Conservation (phyloP, 305 asterid genomes). For the Ilex paraguariensis region DNA sequence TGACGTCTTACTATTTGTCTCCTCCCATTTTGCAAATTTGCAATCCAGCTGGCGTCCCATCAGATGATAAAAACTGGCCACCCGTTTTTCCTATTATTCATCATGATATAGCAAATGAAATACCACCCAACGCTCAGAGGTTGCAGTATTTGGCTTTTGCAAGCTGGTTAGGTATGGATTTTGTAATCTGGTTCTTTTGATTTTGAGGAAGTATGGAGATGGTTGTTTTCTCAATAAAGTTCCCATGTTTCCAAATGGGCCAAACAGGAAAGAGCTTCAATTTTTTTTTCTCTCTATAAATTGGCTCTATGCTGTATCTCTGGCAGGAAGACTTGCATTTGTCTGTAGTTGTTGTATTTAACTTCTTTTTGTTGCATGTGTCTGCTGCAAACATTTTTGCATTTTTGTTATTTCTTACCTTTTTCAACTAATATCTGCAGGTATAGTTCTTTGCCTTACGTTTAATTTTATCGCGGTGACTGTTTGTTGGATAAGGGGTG, state of each 20-base stretch:
- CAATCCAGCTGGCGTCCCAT: conserved; percentile 69
- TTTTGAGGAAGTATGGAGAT: not conserved
- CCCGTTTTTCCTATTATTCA: conserved; percentile 93
- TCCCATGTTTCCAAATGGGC: not conserved
- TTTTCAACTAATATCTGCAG: conserved; percentile 28
- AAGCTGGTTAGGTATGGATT: conserved; percentile 68
- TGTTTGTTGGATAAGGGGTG: conserved; percentile 89
- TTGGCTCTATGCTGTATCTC: too few species aligned
- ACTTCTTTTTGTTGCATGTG: not conserved
- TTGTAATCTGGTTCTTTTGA: conserved; percentile 1
- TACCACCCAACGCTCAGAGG: conserved; percentile 78
- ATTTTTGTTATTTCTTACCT: not conserved
- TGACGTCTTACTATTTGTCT: conserved; percentile 6
- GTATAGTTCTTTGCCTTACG: conserved; percentile 84
- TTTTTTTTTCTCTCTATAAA: too few species aligned
- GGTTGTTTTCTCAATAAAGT: not conserved
- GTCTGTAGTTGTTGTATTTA: not conserved
- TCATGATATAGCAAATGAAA: conserved; percentile 95
- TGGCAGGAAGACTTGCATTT: not conserved
- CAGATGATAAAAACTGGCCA: conserved; percentile 93
- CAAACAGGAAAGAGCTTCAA: not conserved
- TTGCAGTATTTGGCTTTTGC: conserved; percentile 98
- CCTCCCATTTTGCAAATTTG: not conserved
- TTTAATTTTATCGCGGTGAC: conserved; percentile 87
- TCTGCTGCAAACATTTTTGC: not conserved